Evolutionary conservation across 2,329 filamentous ascomycete species (phyloP).

Genomic region (Cryoendolithus antarcticus): DNA sequence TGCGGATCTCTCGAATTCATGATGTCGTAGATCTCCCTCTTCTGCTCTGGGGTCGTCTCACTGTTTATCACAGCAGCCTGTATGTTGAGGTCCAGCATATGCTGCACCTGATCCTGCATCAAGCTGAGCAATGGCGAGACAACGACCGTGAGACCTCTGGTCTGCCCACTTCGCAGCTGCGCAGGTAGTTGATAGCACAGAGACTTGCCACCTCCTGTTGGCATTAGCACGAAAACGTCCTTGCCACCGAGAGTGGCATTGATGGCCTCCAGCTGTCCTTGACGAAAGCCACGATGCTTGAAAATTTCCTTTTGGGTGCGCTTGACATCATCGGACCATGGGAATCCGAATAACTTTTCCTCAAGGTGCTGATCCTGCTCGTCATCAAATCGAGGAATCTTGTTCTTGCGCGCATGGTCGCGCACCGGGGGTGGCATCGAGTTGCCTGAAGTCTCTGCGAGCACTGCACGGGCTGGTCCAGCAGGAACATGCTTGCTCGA

Average conservation of each 20-base stretch:
- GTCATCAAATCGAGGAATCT: constrained; percentile 8
- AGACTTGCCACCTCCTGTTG: constrained; percentile 92
- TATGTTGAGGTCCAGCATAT: constrained; percentile 62
- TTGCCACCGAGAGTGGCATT: constrained; percentile 80
- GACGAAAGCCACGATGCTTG: constrained; percentile 71
- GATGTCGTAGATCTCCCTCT: constrained; percentile 51
- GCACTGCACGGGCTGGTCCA: constrained; percentile 10
- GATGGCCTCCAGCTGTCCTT: constrained; percentile 88
- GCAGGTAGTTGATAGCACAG: constrained; percentile 93
- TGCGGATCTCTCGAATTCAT: constrained; percentile 56
- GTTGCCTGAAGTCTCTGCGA: constrained; percentile 22
- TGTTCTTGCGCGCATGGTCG: constrained; percentile 20
- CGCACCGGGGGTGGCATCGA: constrained; percentile 6
- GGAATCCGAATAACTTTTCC: constrained; percentile 28
- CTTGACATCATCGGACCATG: constrained; percentile 81
- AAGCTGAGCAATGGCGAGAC: constrained; percentile 89
- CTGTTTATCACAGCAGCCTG: constrained; percentile 73
- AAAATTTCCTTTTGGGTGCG: constrained; percentile 72
- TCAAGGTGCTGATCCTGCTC: constrained; percentile 14
- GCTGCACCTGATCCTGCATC: constrained; percentile 93
- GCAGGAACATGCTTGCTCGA: constrained; percentile 4
- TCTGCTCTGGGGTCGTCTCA: constrained; percentile 52
- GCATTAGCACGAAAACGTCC: constrained; percentile 94
- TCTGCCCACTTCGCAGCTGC: constrained; percentile 67
- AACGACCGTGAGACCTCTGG: constrained; percentile 77